phyloP scores from a whole-genome alignment of 2,329 filamentous ascomycete species.

The Clonostachys byssicola region DNA sequence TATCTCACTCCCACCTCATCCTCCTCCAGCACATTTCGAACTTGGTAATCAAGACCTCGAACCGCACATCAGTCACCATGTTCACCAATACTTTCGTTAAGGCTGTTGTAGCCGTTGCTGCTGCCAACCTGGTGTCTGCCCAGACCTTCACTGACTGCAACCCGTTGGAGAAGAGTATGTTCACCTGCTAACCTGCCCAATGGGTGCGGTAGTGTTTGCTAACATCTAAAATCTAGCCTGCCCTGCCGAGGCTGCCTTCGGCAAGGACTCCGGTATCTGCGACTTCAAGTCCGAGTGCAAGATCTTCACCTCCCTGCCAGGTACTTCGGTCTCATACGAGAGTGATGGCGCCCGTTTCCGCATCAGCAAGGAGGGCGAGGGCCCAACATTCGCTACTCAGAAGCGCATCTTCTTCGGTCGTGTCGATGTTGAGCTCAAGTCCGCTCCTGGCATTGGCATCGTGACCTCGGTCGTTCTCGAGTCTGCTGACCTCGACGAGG shows the following conservation, averaged over 20 bases:
- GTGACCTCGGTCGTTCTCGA: constrained; percentile 88
- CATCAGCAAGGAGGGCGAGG: constrained; percentile 64
- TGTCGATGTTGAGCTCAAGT: constrained; percentile 74
- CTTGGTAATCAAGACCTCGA: background rate
- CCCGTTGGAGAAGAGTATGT: constrained; percentile 45
- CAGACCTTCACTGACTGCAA: constrained; percentile 56
- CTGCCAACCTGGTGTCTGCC: constrained; percentile 42
- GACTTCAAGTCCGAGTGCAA: constrained; percentile 74
- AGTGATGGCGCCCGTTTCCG: constrained; percentile 50
- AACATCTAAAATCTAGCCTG: constrained; percentile 47
- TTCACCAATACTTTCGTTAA: constrained; percentile 40
- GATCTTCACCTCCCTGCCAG: constrained; percentile 39
- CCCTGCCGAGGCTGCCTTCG: constrained; percentile 72
- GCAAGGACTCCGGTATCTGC: constrained; percentile 48
- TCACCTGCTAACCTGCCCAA: background rate
- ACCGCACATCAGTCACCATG: constrained; percentile 14
- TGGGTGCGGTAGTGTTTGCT: background rate
- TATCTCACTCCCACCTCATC: background rate
- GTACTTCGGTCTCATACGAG: constrained; percentile 44
- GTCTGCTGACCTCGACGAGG: constrained; percentile 81
- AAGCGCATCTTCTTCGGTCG: constrained; percentile 98
- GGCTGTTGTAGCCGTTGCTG: constrained; percentile 42
- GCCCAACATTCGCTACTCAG: constrained; percentile 68
- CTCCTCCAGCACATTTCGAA: background rate
- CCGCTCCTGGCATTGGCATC: constrained; percentile 76